A percentile compares a stretch with the other conserved stretches of the same genome.
These are phyloP conservation scores for Exophiala dermatitidis DNA, from an alignment of 2,329 filamentous ascomycete species.

Conservation along the genomic window DNA sequence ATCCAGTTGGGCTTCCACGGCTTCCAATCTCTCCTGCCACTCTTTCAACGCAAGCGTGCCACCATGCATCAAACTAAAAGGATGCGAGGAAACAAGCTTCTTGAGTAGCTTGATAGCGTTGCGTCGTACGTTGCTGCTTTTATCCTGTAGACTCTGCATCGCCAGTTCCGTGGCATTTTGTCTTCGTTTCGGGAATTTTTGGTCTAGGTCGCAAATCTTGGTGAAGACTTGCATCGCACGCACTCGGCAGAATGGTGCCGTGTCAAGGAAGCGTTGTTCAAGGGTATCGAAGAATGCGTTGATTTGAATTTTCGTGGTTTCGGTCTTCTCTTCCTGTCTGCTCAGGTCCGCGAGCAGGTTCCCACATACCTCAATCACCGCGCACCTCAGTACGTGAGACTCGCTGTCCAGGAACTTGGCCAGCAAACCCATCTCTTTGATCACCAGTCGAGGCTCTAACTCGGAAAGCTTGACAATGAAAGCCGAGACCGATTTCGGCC, in stretches of 20 bases:
- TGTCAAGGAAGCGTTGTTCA: constrained; percentile 89
- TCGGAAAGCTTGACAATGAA: constrained; percentile 93
- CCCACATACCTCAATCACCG: constrained; percentile 92
- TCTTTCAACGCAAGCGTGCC: constrained; percentile 77
- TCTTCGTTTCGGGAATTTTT: constrained; percentile 87
- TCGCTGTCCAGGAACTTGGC: constrained; percentile 95
- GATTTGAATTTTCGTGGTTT: constrained; percentile 90
- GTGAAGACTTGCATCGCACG: constrained; percentile 88
- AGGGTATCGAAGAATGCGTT: constrained; percentile 96
- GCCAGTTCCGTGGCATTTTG: constrained; percentile 84
- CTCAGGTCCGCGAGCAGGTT: constrained; percentile 89
- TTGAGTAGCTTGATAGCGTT: constrained; percentile 92
- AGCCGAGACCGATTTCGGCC: constrained; percentile 89
- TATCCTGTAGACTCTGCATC: constrained; percentile 85
- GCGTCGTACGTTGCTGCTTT: constrained; percentile 91
- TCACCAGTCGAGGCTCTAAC: constrained; percentile 80
- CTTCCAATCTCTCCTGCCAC: constrained; percentile 74
- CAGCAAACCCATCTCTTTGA: constrained; percentile 93
- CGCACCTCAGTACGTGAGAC: constrained; percentile 87
- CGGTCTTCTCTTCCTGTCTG: constrained; percentile 81
- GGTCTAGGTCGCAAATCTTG: constrained; percentile 86
- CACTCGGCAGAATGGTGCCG: constrained; percentile 93
- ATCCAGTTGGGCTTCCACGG: constrained; percentile 74
- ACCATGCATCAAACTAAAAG: constrained; percentile 85
- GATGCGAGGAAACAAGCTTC: constrained; percentile 84